Base-by-base conservation (phyloP, 225 moss, liverwort and hornwort genomes). In the Anthoceros angustus region DNA sequence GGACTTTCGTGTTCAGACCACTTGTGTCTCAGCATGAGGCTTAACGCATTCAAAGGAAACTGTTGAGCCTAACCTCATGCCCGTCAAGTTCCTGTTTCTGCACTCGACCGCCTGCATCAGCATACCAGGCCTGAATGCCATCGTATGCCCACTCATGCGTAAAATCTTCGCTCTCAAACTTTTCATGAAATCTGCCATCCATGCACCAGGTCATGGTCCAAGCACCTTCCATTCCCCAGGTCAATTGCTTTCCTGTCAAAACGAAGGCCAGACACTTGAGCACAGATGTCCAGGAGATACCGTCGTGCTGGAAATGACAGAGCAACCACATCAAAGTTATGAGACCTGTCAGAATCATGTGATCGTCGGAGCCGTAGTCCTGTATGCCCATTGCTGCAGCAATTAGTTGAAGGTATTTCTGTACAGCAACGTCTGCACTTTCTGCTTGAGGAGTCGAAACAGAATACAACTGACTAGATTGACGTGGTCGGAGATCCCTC, bases 201-300 rank as follows among this genome's bases (percentile, higher is more conserved):
- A 55, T 55, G n/a, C 55, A 55, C 55, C 55, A 55, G 14, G n/a
- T 55, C 55, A 55, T 55, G 55, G 55, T 55, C 55, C 55, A 55
- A 9, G n/a, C 55, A 18, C 55, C 55, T 23, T 55, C 55, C 55
- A 55, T 55, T 55, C 55, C 55, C 55, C 55, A 55, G 1, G 55
- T 23, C 55, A 18, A 23, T 23, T 55, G 55, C n/a, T 18, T 55
- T 15, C 55, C 55, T 55, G 14, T 55, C 55, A 55, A 55, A 15
- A 8, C 18, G 55, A 48, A 12, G 14, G 12, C 46, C 12, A 48
- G 18, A 18, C 12, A 2, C 46, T 48, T 48, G 3, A 48, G 46
- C 46, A 48, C 12, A 8, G 14, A 2, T 48, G 46, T 55, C 16
- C 55, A 55, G 23, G 16, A 55, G n/a, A 23, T 23, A 23, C 55